These are phyloP conservation scores for Lactarius hatsudake DNA, from an alignment of 768 basidiomycete species.

Conservation along the genomic window DNA sequence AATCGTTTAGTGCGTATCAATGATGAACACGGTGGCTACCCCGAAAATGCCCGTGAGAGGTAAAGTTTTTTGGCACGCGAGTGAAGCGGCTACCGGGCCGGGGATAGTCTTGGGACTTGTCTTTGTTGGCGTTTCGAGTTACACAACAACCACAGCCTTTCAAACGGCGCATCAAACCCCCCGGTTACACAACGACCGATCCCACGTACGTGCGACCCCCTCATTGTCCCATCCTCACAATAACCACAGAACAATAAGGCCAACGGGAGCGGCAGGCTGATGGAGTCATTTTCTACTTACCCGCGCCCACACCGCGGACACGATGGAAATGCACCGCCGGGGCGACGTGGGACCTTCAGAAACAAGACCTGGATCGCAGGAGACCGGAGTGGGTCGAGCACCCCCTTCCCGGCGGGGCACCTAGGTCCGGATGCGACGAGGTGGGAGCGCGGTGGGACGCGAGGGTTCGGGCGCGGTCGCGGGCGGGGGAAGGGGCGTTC, in stretches of 20 bases:
- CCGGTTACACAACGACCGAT: neutral
- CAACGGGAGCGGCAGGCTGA: conserved; percentile 2
- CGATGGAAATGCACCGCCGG: neutral
- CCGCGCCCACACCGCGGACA: conserved; percentile 19
- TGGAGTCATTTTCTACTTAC: conserved; percentile 15
- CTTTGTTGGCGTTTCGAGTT: neutral
- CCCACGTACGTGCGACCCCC: neutral
- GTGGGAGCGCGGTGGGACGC: conserved; percentile 57
- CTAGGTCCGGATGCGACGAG: conserved; percentile 45
- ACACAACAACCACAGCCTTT: neutral
- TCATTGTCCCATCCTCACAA: neutral
- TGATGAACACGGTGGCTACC: too few relatives aligned
- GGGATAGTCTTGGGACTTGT: neutral
- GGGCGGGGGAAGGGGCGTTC: conserved; percentile 40
- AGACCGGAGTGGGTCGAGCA: conserved; percentile 21
- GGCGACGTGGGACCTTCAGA: conserved; percentile 25
- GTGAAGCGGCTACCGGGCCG: neutral
- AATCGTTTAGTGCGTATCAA: too few relatives aligned
- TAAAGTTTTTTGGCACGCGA: neutral
- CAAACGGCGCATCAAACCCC: neutral
- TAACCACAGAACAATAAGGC: neutral
- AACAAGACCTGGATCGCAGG: conserved; percentile 24
- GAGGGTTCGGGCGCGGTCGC: conserved; percentile 44
- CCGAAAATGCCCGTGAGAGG: too few relatives aligned
- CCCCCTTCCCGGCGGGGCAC: conserved; percentile 9